These are phyloP conservation scores for Pythium volutum DNA, from an alignment of 352 stramenopile genomes.

Conservation along the genomic window DNA sequence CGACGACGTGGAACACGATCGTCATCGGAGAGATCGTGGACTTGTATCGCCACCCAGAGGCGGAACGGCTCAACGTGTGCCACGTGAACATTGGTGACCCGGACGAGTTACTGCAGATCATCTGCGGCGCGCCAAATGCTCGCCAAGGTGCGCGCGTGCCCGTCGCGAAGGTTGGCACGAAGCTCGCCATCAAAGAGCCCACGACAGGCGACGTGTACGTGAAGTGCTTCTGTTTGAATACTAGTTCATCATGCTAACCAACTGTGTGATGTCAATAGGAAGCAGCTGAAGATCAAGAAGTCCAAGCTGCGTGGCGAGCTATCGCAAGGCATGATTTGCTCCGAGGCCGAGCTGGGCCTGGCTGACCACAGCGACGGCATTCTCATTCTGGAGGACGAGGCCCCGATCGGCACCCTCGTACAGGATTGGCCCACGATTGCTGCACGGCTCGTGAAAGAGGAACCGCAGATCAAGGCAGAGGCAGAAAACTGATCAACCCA, in stretches of 20 bases:
- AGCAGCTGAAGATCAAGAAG: conserved; percentile 85
- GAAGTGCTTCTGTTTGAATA: background rate
- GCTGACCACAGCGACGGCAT: conserved; percentile 65
- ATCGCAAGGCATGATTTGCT: conserved; percentile 84
- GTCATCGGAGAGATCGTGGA: conserved; percentile 74
- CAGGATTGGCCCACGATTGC: conserved; percentile 39
- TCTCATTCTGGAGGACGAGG: conserved; percentile 55
- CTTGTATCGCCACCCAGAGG: conserved; percentile 52
- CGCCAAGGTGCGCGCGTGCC: conserved; percentile 54
- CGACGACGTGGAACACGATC: conserved; percentile 63
- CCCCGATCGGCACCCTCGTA: conserved; percentile 51
- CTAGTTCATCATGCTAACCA: background rate
- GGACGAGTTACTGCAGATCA: conserved; percentile 66
- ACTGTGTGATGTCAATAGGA: conserved; percentile 30
- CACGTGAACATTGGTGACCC: conserved; percentile 58
- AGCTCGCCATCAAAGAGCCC: conserved; percentile 51
- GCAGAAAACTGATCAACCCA: background rate
- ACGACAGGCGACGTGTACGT: conserved; percentile 52
- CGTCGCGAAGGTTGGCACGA: conserved; percentile 62
- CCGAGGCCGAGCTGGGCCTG: conserved; percentile 67
- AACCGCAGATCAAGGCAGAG: background rate
- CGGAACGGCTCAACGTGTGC: conserved; percentile 67
- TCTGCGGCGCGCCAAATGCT: conserved; percentile 70
- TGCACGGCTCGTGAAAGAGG: conserved; percentile 27
- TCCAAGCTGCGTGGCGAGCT: conserved; percentile 75